Percentiles rank a stretch among this genome's conserved stretches.
phyloP scores from a whole-genome alignment of 1,284 basidiomycete species.

The Coniophora puteana region DNA sequence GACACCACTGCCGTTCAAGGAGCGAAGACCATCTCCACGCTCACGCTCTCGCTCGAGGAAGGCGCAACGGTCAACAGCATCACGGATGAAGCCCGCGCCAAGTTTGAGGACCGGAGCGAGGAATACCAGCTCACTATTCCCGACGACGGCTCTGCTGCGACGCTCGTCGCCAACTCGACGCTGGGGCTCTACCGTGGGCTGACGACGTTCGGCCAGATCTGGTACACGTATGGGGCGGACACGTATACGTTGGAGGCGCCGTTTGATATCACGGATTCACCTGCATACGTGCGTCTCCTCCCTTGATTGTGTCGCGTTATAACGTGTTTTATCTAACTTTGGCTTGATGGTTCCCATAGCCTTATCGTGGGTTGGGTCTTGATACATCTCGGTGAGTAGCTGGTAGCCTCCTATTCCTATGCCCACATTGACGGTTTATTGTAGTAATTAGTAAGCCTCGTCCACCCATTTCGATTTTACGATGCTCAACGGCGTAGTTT shows the following conservation, averaged over 20 bases:
- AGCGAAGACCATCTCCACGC: constrained; percentile 26
- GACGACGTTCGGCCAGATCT: constrained; percentile 80
- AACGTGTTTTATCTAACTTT: no score
- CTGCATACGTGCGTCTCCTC: constrained; percentile 55
- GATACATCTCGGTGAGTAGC: constrained; percentile 76
- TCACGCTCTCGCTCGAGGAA: constrained; percentile 39
- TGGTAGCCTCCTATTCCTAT: constrained; percentile 34
- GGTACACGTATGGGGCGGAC: constrained; percentile 49
- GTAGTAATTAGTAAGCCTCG: not conserved
- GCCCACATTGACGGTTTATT: not conserved
- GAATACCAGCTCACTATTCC: constrained; percentile 66
- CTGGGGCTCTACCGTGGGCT: constrained; percentile 80
- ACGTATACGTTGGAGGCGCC: constrained; percentile 62
- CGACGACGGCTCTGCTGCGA: constrained; percentile 53
- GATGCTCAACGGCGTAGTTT: constrained; percentile 59
- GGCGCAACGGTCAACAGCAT: constrained; percentile 37
- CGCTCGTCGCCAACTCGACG: constrained; percentile 65
- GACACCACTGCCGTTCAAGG: constrained; percentile 28
- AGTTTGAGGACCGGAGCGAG: constrained; percentile 58
- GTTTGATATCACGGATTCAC: constrained; percentile 55
- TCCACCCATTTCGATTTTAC: not conserved
- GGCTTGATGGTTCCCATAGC: no score
- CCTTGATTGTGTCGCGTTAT: constrained; percentile 8
- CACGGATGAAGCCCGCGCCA: constrained; percentile 50
- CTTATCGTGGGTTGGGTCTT: constrained; percentile 78